Evolutionary conservation across 495 filamentous ascomycete genomes (phyloP).

Genomic region (Penicillium egyptiacum): DNA sequence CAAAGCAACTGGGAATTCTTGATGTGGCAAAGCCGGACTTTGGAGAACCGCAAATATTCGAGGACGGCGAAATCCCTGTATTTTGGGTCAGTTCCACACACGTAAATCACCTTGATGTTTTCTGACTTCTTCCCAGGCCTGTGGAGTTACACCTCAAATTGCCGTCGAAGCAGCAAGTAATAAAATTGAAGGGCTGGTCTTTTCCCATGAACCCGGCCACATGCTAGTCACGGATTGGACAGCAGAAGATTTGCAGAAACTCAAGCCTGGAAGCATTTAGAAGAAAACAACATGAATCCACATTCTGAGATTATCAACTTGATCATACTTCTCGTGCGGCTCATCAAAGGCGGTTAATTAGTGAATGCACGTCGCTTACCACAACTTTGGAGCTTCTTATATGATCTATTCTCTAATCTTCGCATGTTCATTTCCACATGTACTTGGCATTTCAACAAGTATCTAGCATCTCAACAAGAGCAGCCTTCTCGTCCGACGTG

Average conservation of each 20-base stretch:
- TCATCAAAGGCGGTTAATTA: conserved; percentile 56
- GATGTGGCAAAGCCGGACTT: conserved; percentile 48
- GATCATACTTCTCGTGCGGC: conserved; percentile 11
- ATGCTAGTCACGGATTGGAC: conserved; percentile 55
- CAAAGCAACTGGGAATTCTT: conserved; percentile 44
- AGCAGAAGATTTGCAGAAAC: conserved; percentile 15
- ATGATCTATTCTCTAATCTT: not conserved
- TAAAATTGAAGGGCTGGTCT: conserved; percentile 47
- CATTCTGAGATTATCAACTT: not conserved
- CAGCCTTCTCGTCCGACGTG: conserved; percentile 60
- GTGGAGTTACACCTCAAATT: conserved; percentile 59
- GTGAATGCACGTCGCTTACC: not conserved
- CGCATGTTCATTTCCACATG: not conserved
- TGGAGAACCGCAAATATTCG: conserved; percentile 39
- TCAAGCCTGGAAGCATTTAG: conserved; percentile 15
- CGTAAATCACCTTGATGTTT: not conserved
- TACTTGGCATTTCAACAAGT: conserved; percentile 50
- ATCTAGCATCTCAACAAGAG: conserved; percentile 61
- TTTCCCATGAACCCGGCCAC: conserved; percentile 56
- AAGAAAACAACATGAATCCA: not conserved
- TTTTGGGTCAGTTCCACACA: conserved; percentile 44
- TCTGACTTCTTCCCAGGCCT: conserved; percentile 37
- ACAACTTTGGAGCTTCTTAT: not conserved
- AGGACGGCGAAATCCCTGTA: conserved; percentile 49
- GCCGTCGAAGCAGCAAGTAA: conserved; percentile 49